Percentiles rank a stretch among this genome's conserved stretches.
Conservation (phyloP, 192 early-diverging fungal species). For the Rhizophagus prolifer region DNA sequence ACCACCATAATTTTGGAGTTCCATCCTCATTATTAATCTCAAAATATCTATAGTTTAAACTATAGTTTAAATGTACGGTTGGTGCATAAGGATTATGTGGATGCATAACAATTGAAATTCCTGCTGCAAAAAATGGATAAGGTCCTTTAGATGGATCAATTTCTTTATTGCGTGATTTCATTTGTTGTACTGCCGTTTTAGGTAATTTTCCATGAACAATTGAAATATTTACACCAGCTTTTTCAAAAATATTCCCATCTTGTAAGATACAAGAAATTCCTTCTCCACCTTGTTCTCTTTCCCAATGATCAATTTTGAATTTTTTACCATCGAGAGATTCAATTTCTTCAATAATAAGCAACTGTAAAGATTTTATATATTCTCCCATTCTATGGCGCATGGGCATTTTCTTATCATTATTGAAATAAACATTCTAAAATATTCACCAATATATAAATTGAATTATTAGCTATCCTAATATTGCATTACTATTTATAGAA, state of each 20-base stretch:
- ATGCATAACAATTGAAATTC: conserved; percentile 90
- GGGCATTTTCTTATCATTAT: conserved; percentile 31
- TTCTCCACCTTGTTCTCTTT: conserved; percentile 87
- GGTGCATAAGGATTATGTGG: conserved; percentile 96
- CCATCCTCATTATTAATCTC: conserved; percentile 69
- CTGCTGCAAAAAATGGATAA: conserved; percentile 83
- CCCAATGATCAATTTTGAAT: conserved; percentile 82
- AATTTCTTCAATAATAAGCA: conserved; percentile 68
- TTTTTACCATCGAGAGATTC: conserved; percentile 61
- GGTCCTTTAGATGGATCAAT: conserved; percentile 55
- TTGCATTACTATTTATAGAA: neutral
- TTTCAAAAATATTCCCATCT: conserved; percentile 91
- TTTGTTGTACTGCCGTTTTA: conserved; percentile 75
- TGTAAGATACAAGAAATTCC: conserved; percentile 91
- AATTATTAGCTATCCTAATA: neutral
- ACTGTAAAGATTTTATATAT: conserved; percentile 76
- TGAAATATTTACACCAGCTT: conserved; percentile 96
- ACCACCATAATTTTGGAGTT: conserved; percentile 83
- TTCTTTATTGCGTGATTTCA: conserved; percentile 83
- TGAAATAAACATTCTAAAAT: neutral
- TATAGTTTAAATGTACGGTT: conserved; percentile 95
- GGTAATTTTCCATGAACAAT: conserved; percentile 83
- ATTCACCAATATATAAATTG: neutral
- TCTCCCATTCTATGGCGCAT: conserved; percentile 85
- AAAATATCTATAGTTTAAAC: conserved; percentile 97